Base-by-base conservation (phyloP, 331 rosid species). In the Cydonia oblonga region DNA sequence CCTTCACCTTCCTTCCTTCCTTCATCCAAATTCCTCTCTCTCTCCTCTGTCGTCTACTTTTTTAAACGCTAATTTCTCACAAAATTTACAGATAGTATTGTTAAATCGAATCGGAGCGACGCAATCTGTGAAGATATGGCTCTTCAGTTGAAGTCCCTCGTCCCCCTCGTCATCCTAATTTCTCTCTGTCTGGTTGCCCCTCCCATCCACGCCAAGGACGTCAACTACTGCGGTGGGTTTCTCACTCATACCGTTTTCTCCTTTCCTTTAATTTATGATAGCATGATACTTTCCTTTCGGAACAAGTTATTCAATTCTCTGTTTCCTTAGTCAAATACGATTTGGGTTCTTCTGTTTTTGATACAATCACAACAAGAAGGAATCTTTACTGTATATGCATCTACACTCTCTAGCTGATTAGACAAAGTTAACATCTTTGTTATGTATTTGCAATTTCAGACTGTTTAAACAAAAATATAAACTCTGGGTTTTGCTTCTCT, bases 221-320 rank as follows among this genome's bases (percentile, higher is more conserved):
- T 90, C 40, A 79, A 72, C 20, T 89, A 86, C 81, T 93, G 98
- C 89, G 87, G 98, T 89, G 88, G 87, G 98, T 89, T 69, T 81
- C 63, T 80, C 80, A 24, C 77, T 59, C 65, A 9, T 33, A 60
- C 53, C 23, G 28, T 15, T 58, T 13, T 3, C 46, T 19, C 68
- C 7, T 30, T 35, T 52, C 12, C 3, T 22, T 23, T 59, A 5
- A 11, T 15, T 35, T 5, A 14, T 61, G 42, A 1, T 26, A 66
- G 18, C 70, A 49, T 51, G 19, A 51, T 79, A 14, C 26, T 33
- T 52, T 33, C 33, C 24, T 32, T 6, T 58, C 28, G 7, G 38
- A 66, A 70, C 65, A 44, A 22, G 73, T 8, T 78, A n/a, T 72
- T 72, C 11, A 4, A 23, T 33, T 19, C 2, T 73, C 3, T 14